Percentiles rank a stretch among this genome's conserved stretches.
Evolutionary conservation across 768 basidiomycete genomes (phyloP).

Genomic region (Amanita rimosa): DNA sequence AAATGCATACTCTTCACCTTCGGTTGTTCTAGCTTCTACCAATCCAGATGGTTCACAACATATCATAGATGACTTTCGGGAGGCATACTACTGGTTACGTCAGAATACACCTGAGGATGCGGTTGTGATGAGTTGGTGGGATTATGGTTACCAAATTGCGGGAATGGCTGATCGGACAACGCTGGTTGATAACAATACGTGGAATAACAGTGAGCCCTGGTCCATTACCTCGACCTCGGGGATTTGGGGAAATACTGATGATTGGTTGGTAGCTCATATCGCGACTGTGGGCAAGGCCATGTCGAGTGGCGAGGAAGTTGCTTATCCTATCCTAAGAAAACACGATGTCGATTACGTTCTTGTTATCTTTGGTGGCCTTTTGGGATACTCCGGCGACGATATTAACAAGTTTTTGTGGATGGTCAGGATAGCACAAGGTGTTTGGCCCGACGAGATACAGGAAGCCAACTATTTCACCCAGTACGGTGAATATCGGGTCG

Average conservation of each 20-base stretch:
- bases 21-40: slow-evolving; percentile 81
- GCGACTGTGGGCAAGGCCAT: slow-evolving; percentile 99
- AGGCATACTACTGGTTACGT: slow-evolving; percentile 97
- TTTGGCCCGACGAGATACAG: slow-evolving; percentile 97
- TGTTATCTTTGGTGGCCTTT: slow-evolving; percentile 91
- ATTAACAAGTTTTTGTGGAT: slow-evolving; percentile 99
- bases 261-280: slow-evolving; percentile 65
- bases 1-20: slow-evolving; percentile 92
- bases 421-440: slow-evolving; percentile 89
- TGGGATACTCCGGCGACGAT: slow-evolving; percentile 97
- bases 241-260: too few relatives aligned
- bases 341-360: slow-evolving; percentile 98
- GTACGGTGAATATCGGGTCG: slow-evolving; percentile 87
- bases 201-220: slow-evolving; percentile 86
- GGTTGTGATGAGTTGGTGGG: slow-evolving; percentile 99
- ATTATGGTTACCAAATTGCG: slow-evolving; percentile 98
- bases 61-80: slow-evolving; percentile 98
- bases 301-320: slow-evolving; percentile 87
- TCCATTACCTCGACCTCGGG: background rate
- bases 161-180: slow-evolving; percentile 98
- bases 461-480: slow-evolving; percentile 91
- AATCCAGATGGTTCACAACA: slow-evolving; percentile 79
- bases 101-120: slow-evolving; percentile 90
- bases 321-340: slow-evolving; percentile 93
- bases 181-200: slow-evolving; percentile 97